Evolutionary conservation across 2,329 filamentous ascomycete genomes (phyloP).

Genomic region (Pseudomassariella vexata): DNA sequence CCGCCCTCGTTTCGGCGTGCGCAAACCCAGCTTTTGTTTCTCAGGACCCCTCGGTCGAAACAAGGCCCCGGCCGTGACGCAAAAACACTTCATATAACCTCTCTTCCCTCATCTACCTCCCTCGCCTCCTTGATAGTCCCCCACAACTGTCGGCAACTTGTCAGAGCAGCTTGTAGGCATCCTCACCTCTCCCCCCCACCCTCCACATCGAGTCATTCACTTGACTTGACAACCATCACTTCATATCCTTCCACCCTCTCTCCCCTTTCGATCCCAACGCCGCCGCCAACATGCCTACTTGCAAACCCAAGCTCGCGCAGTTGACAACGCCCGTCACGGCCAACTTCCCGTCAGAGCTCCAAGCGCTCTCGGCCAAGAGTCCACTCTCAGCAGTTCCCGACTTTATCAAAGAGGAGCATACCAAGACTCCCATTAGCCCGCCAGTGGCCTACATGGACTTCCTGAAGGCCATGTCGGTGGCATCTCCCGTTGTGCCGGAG

Average conservation of each 20-base stretch:
- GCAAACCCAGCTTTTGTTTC: conserved; percentile 9
- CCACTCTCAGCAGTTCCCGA: conserved; percentile 56
- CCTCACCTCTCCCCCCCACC: conserved; percentile 13
- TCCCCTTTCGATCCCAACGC: conserved; percentile 8
- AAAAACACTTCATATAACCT: conserved; percentile 26
- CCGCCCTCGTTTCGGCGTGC: conserved; percentile 24
- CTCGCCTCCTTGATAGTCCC: conserved; percentile 11
- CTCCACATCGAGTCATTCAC: conserved; percentile 34
- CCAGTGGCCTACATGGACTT: conserved; percentile 90
- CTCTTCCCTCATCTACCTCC: conserved; percentile 16
- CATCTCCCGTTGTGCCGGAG: conserved; percentile 59
- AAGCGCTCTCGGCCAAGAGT: conserved; percentile 61
- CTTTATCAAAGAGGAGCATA: conserved; percentile 59
- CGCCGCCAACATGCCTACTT: conserved; percentile 40
- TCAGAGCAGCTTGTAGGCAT: conserved; percentile 30
- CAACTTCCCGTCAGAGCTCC: conserved; percentile 55
- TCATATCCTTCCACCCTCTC: conserved; percentile 7
- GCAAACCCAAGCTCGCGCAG: conserved; percentile 55
- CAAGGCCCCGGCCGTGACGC: too few species aligned
- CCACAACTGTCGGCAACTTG: conserved; percentile 33
- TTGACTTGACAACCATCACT: conserved; percentile 31
- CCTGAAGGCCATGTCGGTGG: conserved; percentile 74
- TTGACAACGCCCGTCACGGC: conserved; percentile 58
- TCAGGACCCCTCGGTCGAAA: too few species aligned
- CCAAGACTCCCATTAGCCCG: conserved; percentile 83